Percentiles rank a stretch among this genome's conserved stretches.
phyloP scores from a whole-genome alignment of 306 rosid species.

The Oxytropis ochrocephala region DNA sequence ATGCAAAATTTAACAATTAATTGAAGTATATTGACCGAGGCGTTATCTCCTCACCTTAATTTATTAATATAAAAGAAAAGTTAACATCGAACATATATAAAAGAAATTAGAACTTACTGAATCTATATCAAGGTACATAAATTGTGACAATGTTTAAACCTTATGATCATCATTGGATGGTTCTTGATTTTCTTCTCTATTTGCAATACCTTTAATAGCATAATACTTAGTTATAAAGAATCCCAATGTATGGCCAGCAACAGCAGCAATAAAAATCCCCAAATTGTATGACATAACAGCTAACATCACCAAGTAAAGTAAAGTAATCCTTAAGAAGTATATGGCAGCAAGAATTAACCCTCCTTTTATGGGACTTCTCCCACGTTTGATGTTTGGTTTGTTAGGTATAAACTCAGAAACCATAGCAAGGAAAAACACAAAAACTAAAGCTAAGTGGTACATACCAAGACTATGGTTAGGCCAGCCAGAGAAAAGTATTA shows the following conservation, averaged over 20 bases:
- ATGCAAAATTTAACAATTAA: too few species aligned
- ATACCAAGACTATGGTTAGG: constrained; percentile 39
- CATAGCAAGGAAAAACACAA: constrained; percentile 45
- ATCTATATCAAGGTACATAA: too few species aligned
- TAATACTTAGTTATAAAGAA: constrained; percentile 32
- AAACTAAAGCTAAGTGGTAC: constrained; percentile 45
- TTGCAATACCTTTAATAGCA: constrained; percentile 12
- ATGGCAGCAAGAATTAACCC: constrained; percentile 28
- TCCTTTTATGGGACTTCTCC: constrained; percentile 15
- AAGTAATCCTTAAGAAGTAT: constrained; percentile 27
- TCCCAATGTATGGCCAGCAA: constrained; percentile 51
- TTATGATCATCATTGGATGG: not conserved
- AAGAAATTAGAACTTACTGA: too few species aligned
- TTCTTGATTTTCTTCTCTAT: not conserved
- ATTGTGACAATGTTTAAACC: not conserved
- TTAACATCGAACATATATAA: too few species aligned
- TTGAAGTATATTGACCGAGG: too few species aligned
- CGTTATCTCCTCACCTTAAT: too few species aligned
- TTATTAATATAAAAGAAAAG: too few species aligned
- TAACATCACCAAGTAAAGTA: constrained; percentile 56
- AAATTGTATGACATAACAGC: constrained; percentile 68
- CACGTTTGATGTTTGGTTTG: constrained; percentile 3
- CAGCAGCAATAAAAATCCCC: constrained; percentile 58
- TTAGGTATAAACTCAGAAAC: constrained; percentile 29
- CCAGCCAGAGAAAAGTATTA: constrained; percentile 50